phyloP scores from a whole-genome alignment of 2,329 filamentous ascomycete species.

The Arthrobotrys entomopaga region DNA sequence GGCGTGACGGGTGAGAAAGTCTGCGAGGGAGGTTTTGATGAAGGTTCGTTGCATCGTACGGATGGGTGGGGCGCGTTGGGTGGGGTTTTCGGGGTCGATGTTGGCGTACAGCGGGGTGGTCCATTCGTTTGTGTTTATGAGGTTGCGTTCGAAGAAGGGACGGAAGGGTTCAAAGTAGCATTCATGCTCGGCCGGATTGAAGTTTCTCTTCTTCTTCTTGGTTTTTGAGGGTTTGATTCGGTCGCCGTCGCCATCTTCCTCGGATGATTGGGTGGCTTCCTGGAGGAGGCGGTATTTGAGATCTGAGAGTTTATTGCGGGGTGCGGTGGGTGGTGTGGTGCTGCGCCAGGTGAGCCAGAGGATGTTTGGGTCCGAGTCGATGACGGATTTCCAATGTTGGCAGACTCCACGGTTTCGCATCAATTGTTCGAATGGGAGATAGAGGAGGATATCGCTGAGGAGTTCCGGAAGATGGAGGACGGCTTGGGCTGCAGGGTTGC shows the following conservation, averaged over 20 bases:
- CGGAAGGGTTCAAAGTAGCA: constrained; percentile 49
- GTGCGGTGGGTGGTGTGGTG: constrained; percentile 30
- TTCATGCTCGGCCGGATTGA: background rate
- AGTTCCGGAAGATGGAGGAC: constrained; percentile 44
- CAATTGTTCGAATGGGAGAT: constrained; percentile 40
- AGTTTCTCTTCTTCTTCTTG: background rate
- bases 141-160: constrained; percentile 46
- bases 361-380: constrained; percentile 40
- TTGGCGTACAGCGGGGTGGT: constrained; percentile 9
- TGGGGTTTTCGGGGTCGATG: background rate
- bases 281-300: too few species aligned
- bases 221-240: background rate
- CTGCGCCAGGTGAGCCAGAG: constrained; percentile 53
- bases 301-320: constrained; percentile 4
- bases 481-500: background rate
- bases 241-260: too few species aligned
- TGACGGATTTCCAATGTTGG: constrained; percentile 21
- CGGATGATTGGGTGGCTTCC: too few species aligned
- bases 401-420: constrained; percentile 30
- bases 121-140: constrained; percentile 52
- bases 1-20: constrained; percentile 38
- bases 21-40: constrained; percentile 33
- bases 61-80: constrained; percentile 12
- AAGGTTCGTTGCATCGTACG: constrained; percentile 38
- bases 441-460: constrained; percentile 25